A percentile compares a stretch with the other conserved stretches of the same genome.
Evolutionary conservation across 805 yeast genomes (phyloP).

Genomic region (Starmerella floris): DNA sequence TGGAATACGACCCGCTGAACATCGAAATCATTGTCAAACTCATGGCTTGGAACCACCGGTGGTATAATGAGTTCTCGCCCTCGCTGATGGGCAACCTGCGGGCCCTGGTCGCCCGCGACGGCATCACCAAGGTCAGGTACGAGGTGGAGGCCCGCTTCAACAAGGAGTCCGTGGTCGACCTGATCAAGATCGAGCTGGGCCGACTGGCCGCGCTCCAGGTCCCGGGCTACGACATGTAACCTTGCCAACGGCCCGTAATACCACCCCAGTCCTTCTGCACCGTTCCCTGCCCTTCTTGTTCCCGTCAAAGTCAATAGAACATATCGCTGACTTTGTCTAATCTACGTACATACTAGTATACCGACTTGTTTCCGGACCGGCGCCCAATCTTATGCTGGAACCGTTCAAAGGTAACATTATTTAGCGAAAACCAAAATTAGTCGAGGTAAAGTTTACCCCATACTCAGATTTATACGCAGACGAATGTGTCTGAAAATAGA

Average conservation of each 20-base stretch:
- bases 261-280: too few relatives aligned
- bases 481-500: too few relatives aligned
- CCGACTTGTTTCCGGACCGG: too few relatives aligned
- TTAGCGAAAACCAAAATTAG: too few relatives aligned
- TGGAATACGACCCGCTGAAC: slow-evolving; percentile 39
- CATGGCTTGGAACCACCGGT: slow-evolving; percentile 95
- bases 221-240: slow-evolving; percentile 21
- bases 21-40: slow-evolving; percentile 61
- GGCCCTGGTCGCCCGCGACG: slow-evolving; percentile 58
- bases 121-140: slow-evolving; percentile 54
- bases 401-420: too few relatives aligned
- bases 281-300: too few relatives aligned
- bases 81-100: slow-evolving; percentile 43
- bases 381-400: too few relatives aligned
- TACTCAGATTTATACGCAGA: too few relatives aligned
- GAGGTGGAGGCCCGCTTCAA: slow-evolving; percentile 27
- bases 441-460: too few relatives aligned
- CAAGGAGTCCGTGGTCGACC: slow-evolving; percentile 23
- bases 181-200: slow-evolving; percentile 22
- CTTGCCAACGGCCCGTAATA: background rate
- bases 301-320: too few relatives aligned
- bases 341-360: too few relatives aligned
- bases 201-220: slow-evolving; percentile 19
- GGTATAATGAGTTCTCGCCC: slow-evolving; percentile 89
- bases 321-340: too few relatives aligned